Percentiles rank a stretch among this genome's conserved stretches.
Conservation (phyloP, 2,329 filamentous ascomycete genomes). For the Chaetomium sp. region DNA sequence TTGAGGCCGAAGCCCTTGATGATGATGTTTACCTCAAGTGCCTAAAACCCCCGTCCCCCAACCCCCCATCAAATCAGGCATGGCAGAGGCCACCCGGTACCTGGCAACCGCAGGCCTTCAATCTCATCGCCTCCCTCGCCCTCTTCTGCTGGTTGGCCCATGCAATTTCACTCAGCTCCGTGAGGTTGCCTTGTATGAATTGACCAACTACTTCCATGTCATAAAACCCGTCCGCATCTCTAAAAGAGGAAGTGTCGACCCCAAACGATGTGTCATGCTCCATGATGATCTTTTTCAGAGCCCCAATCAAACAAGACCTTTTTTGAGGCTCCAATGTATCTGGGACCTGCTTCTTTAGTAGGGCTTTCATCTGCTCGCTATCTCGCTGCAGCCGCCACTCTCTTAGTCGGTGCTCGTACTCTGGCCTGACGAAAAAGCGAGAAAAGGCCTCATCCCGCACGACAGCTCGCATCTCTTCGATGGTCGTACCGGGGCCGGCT, state of each 20-base stretch:
- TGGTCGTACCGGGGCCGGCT: background rate
- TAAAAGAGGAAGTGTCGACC: slow-evolving; percentile 24
- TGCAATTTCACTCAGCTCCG: slow-evolving; percentile 27
- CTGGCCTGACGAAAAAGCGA: slow-evolving; percentile 37
- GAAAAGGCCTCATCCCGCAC: slow-evolving; percentile 49
- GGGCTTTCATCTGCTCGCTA: slow-evolving; percentile 32
- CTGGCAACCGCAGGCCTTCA: slow-evolving; percentile 4
- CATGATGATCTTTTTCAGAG: slow-evolving; percentile 46
- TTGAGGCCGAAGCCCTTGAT: no score
- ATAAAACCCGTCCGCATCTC: slow-evolving; percentile 37
- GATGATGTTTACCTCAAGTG: background rate
- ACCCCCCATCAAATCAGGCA: no score
- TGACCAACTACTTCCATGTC: slow-evolving; percentile 34
- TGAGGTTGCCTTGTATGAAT: slow-evolving; percentile 38
- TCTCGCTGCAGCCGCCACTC: slow-evolving; percentile 38
- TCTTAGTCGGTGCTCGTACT: slow-evolving; percentile 38
- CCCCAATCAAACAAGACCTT: slow-evolving; percentile 33
- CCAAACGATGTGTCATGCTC: slow-evolving; percentile 37
- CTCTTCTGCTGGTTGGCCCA: slow-evolving; percentile 18
- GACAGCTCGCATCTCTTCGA: slow-evolving; percentile 32
- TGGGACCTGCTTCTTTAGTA: slow-evolving; percentile 24
- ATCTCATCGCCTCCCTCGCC: slow-evolving; percentile 10
- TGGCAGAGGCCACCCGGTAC: background rate
- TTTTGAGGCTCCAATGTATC: slow-evolving; percentile 25
- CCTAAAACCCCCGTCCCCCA: no score